Percentiles rank a stretch among this genome's conserved stretches.
These are phyloP conservation scores for Symbiotaphrina buchneri DNA, from an alignment of 495 filamentous ascomycete species.

Conservation along the genomic window DNA sequence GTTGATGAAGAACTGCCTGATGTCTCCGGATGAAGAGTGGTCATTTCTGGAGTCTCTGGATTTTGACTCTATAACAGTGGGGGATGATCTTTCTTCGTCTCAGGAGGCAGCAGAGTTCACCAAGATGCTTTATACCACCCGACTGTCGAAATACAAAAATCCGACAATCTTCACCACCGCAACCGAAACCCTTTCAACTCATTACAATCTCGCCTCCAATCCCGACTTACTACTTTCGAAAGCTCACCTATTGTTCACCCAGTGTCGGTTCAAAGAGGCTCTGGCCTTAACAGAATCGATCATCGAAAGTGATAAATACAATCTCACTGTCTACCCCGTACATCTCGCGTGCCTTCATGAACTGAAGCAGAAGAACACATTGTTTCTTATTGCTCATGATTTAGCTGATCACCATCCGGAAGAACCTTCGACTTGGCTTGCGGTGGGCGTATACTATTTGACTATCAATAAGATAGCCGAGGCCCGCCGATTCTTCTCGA, in stretches of 20 bases:
- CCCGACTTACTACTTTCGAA: slow-evolving; percentile 82
- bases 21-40: slow-evolving; percentile 96
- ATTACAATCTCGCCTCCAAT: slow-evolving; percentile 75
- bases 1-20: slow-evolving; percentile 88
- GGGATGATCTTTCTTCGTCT: slow-evolving; percentile 30
- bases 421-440: slow-evolving; percentile 76
- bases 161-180: slow-evolving; percentile 66
- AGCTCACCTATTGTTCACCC: slow-evolving; percentile 81
- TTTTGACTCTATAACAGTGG: slow-evolving; percentile 54
- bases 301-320: slow-evolving; percentile 60
- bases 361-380: slow-evolving; percentile 58
- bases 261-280: slow-evolving; percentile 79
- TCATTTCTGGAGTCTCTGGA: slow-evolving; percentile 77
- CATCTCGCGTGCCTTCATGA: slow-evolving; percentile 88
- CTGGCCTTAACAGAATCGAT: slow-evolving; percentile 65
- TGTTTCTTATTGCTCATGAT: slow-evolving; percentile 88
- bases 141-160: slow-evolving; percentile 88
- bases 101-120: slow-evolving; percentile 83
- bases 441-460: slow-evolving; percentile 90
- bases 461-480: slow-evolving; percentile 75
- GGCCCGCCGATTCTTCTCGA: slow-evolving; percentile 86
- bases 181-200: slow-evolving; percentile 72
- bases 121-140: slow-evolving; percentile 91
- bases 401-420: slow-evolving; percentile 82
- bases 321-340: slow-evolving; percentile 70